Percentiles rank a stretch among this genome's conserved stretches.
Evolutionary conservation across 306 rosid genomes (phyloP).

Genomic region (Oxytropis ochrocephala): DNA sequence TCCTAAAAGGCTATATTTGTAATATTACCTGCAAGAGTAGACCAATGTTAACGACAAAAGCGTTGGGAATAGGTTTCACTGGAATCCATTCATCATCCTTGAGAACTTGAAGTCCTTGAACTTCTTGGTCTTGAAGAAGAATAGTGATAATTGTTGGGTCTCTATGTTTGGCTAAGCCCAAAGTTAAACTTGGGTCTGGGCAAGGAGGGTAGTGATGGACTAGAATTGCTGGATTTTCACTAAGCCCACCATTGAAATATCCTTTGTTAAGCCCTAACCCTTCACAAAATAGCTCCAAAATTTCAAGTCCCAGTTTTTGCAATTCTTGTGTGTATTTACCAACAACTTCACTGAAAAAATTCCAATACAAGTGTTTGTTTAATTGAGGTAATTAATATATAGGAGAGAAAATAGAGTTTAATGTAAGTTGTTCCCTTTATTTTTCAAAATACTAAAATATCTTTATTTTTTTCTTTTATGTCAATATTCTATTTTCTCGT

Average conservation of each 20-base stretch:
- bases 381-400: neutral
- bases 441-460: too few relatives aligned
- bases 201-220: conserved; percentile 71
- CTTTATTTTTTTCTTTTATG: too few relatives aligned
- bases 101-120: conserved; percentile 52
- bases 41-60: conserved; percentile 50
- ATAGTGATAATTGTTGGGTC: conserved; percentile 61
- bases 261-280: conserved; percentile 41
- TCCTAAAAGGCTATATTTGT: neutral
- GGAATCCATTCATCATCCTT: conserved; percentile 45
- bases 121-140: conserved; percentile 45
- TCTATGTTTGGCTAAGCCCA: conserved; percentile 52
- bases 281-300: conserved; percentile 50
- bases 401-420: neutral
- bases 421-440: too few relatives aligned
- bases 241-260: conserved; percentile 36
- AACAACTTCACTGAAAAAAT: neutral
- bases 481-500: too few relatives aligned
- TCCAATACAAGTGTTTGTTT: neutral
- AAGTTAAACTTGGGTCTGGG: conserved; percentile 64
- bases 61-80: conserved; percentile 40
- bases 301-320: conserved; percentile 29
- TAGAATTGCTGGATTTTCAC: conserved; percentile 33
- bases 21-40: conserved; percentile 34
- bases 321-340: conserved; percentile 27